Evolutionary conservation across 768 basidiomycete species (phyloP), one percentile per base, ranked within the genome.

Genomic region (Fomitopsis pulvina): DNA sequence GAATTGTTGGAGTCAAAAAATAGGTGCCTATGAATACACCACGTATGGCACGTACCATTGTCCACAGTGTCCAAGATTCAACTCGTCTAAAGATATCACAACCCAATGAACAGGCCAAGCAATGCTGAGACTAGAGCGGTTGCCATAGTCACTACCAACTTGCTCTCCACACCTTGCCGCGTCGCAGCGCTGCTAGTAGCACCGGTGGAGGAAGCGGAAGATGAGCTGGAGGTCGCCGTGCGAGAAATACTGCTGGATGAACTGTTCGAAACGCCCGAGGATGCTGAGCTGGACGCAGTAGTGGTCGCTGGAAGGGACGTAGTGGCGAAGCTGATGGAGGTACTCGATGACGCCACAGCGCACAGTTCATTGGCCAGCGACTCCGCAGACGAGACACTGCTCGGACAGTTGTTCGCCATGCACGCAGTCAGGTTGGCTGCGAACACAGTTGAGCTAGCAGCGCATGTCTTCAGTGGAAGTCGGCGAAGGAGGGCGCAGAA

Each of bases 341-440:
- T 63, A 24, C 64, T 66, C 10, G 64, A 48, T 24, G 62, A 64
- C 7, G 71, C 70, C 44, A 71, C 40, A 18, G 70, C 66, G 57
- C 78, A 80, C 59, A 78, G 78, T 53, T 68, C 65, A 52, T 76
- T 69, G 1, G 76, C 71, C 27, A 80, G 67, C 14, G 51, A 55
- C 61, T 80, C 74, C 4, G 72, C 68, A 3, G 68, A 57, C 14
- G 60, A 24, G 1, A 78, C 55, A 41, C 72, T 68, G 34, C 58
- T 41, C 4, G 70, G 54, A 59, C 77, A 79, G 21, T 57, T 56
- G 8, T 49, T n/a, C 2, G 42, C 54, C 30, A 74, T 63, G 53
- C 76, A 78, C 20, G 57, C 55, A 20, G 71, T 64, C 44, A 77
- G 57, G 18, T 61, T 59, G 4, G 48, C 32, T 5, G 74, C 57